Base-by-base conservation (phyloP, 2,329 filamentous ascomycete species). In the Ophiostoma perfectum region DNA sequence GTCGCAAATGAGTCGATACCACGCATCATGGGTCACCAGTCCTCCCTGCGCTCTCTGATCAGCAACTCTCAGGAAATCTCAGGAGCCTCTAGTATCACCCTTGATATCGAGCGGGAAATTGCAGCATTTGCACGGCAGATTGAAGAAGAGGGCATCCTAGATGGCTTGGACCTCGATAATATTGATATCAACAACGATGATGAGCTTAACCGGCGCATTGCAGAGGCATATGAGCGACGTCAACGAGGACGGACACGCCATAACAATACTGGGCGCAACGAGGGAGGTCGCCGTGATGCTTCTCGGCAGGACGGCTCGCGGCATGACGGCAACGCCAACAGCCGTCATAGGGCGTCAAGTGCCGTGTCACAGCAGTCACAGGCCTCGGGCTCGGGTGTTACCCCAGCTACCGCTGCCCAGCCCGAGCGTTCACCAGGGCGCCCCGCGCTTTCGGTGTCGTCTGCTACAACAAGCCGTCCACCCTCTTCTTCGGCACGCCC, bases 101-200 rank as follows among this genome's bases (percentile, higher is more conserved):
- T 87, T 27, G 90, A 94, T 72, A 89, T 96, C 73, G 90, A 97
- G 76, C 87, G 90, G 70, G 93, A 97, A 76, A 96, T 97, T 70
- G 86, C 95, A 73, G 92, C 95, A 70, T 96, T 97, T 74, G 86
- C 96, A 72, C 86, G 92, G 60, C 92, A 96, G 75, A 97, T 78
- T 42, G 75, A 77, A 68, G 76, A 77, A 70, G 76, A 73, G 75
- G 93, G 94, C 0, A 80, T 97, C 27, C 78, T 97, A 45, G 92
- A 97, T 74, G 93, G 92, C 18, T 87, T 97, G 64, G 93, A 97
- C 75, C 80, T 97, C 68, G 91, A 95, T 74, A 93, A 93, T 72
- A 88, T 97, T 67, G 93, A 94, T 71, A 83, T 92, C 16, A 86
- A 82, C 65, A 91, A 93, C 74, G 92, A 97, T 75, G 93, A 97